These are phyloP conservation scores for Xylariaceae sp. DNA, from an alignment of 2,329 filamentous ascomycete genomes.

Conservation along the genomic window DNA sequence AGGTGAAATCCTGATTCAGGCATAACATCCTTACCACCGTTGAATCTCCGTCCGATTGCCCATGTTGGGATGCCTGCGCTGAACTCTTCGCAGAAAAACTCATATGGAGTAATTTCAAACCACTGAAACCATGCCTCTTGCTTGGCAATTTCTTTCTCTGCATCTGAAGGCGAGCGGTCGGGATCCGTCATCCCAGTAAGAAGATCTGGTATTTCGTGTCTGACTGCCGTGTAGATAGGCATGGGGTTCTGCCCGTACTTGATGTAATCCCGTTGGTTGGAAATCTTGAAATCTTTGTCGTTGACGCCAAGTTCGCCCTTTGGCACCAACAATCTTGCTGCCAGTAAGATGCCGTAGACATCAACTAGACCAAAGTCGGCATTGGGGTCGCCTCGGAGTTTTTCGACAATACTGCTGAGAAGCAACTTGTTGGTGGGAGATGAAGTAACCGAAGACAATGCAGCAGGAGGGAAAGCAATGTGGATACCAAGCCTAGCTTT, in stretches of 20 bases:
- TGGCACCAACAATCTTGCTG: slow-evolving; percentile 80
- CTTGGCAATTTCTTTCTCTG: slow-evolving; percentile 51
- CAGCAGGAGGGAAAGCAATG: slow-evolving; percentile 87
- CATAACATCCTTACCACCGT: slow-evolving; percentile 65
- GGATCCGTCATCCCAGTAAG: slow-evolving; percentile 41
- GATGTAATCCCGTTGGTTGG: slow-evolving; percentile 75
- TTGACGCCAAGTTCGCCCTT: slow-evolving; percentile 77
- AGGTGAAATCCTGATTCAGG: slow-evolving; percentile 66
- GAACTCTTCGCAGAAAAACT: slow-evolving; percentile 93
- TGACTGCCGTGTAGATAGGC: slow-evolving; percentile 92
- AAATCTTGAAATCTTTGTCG: slow-evolving; percentile 82
- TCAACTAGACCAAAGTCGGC: slow-evolving; percentile 90
- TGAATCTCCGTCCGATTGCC: slow-evolving; percentile 82
- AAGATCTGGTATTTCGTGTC: slow-evolving; percentile 84
- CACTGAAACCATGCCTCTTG: slow-evolving; percentile 92
- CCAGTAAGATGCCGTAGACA: slow-evolving; percentile 83
- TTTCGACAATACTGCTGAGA: slow-evolving; percentile 84
- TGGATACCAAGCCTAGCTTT: slow-evolving; percentile 83
- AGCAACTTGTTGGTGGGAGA: slow-evolving; percentile 92
- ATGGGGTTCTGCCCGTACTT: slow-evolving; percentile 78
- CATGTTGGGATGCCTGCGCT: slow-evolving; percentile 90
- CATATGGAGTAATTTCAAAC: slow-evolving; percentile 94
- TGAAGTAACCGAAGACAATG: slow-evolving; percentile 76
- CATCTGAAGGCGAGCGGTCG: slow-evolving; percentile 39
- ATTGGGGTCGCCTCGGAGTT: slow-evolving; percentile 76